Evolutionary conservation across 2,329 filamentous ascomycete genomes (phyloP), one percentile per base, ranked within the genome.

Genomic region (Cladophialophora carrionii): DNA sequence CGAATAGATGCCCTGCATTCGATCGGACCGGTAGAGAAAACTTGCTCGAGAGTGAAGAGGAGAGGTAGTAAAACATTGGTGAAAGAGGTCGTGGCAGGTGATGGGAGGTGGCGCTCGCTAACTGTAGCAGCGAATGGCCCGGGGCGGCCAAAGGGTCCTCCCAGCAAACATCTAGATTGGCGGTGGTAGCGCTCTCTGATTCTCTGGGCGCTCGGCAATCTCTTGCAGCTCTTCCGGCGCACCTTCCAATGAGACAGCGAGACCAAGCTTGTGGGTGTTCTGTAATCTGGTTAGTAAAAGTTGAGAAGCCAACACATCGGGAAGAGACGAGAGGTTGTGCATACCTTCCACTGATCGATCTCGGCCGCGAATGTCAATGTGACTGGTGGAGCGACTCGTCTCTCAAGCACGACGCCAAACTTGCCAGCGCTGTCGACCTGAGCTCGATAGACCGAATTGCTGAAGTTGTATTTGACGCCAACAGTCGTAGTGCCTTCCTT

Each of bases 401-500:
- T 98, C 85, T 99, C 95, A 72, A 98, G 82, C 74, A 97, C 81
- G 76, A 92, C 95, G 79, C 90, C 91, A 67, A 99, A 85, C 83
- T 96, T 96, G 78, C 95, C 95, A 77, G 91, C 88, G 74, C 92
- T 96, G 81, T 99, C 95, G 73, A 98, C 86, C 82, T 99, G 95
- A 52, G 94, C 95, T 71, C 94, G 88, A 88, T 97, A 96, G 57
- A 92, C 95, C 62, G 91, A 95, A 81, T 92, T 91, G 76, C 91
- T 87, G 87, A 99, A 99, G 78, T 97, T 94, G 81, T 99, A 99
- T 82, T 99, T 99, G 77, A 92, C 91, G 74, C 94, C 95, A 73
- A 98, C 85, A 61, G 93, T 92, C 61, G 96, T 93, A 67, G 91
- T 85, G 62, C 95, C 95, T 78, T 99, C 93, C 79, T 92, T 94